Evolutionary conservation across 352 stramenopile species (phyloP), one percentile per base, ranked within the genome.

Genomic region (Pythium aquatile): DNA sequence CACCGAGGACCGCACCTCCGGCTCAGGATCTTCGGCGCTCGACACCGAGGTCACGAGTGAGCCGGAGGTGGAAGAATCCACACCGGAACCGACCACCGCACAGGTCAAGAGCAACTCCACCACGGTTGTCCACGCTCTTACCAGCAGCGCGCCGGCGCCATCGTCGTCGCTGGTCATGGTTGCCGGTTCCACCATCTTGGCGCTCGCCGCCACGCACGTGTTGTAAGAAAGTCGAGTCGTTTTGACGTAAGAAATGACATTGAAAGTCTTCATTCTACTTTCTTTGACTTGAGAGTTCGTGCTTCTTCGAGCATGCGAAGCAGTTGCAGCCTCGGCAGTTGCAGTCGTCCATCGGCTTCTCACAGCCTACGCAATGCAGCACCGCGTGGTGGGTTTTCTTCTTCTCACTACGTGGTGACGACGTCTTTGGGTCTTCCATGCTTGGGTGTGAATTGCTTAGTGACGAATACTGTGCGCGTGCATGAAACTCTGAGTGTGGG

Each of bases 261-360:
- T n/a, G 48, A 24, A 30, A n/a, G 3, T 32, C 46, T 55, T 53
- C 28, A 16, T 63, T 24, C 20, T 24, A 24, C 20, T 24, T 24
- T 24, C 20, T 24, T 24, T 24, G 20, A 24, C 20, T 24, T 24
- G 20, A 24, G 20, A 24, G 29, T 55, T 54, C 35, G 67, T 70
- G 63, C 20, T 49, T 47, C 8, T 58, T 44, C 40, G 58, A 68
- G 59, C 73, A 80, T 14, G 54, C 55, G 26, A 48, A 37, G 32
- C 71, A 81, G 28, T 75, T 72, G 60, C 74, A 78, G 32, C 69
- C 35, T 42, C 66, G 69, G 46, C 74, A 81, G 5, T 46, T 46
- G n/a, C 74, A 81, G 44, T 75, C 68, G 26, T 40, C 56, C 10
- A 30, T 58, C 2, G 58, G 20, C 4, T 63, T 62, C 0, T 58